Percentiles rank a stretch among this genome's conserved stretches.
Conservation (phyloP, 176 grass and related monocot genomes). For the Otatea glauca region DNA sequence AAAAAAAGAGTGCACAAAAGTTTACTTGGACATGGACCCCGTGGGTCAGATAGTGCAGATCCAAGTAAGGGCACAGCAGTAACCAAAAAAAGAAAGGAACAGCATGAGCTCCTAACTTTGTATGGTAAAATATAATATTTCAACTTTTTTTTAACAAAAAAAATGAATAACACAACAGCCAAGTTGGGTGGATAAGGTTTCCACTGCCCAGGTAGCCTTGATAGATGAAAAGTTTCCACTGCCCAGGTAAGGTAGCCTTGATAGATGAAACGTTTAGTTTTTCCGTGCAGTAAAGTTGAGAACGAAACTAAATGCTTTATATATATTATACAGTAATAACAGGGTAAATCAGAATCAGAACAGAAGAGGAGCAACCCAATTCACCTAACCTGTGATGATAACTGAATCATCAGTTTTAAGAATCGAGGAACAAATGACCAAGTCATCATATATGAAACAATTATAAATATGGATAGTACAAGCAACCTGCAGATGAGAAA, state of each 20-base stretch:
- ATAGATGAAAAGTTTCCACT: neutral
- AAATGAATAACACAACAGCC: neutral
- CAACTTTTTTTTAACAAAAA: neutral
- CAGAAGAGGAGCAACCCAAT: slow-evolving; percentile 32
- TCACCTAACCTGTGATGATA: slow-evolving; percentile 94
- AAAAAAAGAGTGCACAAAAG: neutral
- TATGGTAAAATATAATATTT: neutral
- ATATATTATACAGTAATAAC: neutral
- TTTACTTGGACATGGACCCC: neutral
- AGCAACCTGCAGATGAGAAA: slow-evolving; percentile 77
- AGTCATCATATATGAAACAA: slow-evolving; percentile 78
- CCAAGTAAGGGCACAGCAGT: neutral
- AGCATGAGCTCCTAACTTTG: neutral
- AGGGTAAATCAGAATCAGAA: slow-evolving; percentile 15
- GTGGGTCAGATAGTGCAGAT: neutral
- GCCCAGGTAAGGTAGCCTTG: too few relatives aligned
- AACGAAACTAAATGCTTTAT: neutral
- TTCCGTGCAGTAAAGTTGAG: neutral
- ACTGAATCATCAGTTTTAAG: slow-evolving; percentile 95
- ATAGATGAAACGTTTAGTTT: too few relatives aligned
- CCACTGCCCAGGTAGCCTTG: too few relatives aligned
- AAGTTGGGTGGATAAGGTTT: neutral
- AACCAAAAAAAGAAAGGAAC: neutral
- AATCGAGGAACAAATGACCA: slow-evolving; percentile 98
- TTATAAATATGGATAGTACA: slow-evolving; percentile 83